phyloP scores from a whole-genome alignment of 495 filamentous ascomycete genomes.

The Xylaria nigripes region DNA sequence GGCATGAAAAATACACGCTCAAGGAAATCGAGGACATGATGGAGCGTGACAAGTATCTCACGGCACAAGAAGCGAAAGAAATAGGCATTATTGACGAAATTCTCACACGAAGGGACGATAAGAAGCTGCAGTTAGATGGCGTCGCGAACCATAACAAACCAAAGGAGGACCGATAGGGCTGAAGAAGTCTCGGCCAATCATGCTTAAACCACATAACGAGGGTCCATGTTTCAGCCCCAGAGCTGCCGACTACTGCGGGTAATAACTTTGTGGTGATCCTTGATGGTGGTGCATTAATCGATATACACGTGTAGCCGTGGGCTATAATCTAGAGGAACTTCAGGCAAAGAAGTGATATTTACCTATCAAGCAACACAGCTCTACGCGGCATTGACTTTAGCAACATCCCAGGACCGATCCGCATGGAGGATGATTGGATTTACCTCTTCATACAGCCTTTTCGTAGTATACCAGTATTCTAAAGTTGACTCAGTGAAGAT shows the following conservation, averaged over 20 bases:
- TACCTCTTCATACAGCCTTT: neutral
- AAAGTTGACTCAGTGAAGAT: neutral
- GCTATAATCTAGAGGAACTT: neutral
- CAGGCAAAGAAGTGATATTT: neutral
- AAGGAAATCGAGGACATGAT: constrained; percentile 87
- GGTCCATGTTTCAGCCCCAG: neutral
- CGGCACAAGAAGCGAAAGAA: constrained; percentile 77
- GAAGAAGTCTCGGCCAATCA: neutral
- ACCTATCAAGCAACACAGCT: neutral
- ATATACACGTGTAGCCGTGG: neutral
- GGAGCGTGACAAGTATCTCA: constrained; percentile 94
- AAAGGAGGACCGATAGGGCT: neutral
- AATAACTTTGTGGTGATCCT: neutral
- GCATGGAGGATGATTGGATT: neutral
- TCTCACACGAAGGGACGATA: constrained; percentile 38
- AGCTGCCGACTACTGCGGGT: neutral
- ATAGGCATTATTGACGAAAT: constrained; percentile 91
- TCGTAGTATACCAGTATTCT: neutral
- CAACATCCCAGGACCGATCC: neutral
- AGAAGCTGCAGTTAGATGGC: constrained; percentile 28
- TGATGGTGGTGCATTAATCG: neutral
- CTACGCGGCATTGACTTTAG: neutral
- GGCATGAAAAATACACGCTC: constrained; percentile 48
- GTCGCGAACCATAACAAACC: constrained; percentile 2
- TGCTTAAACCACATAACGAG: neutral